phyloP scores from a whole-genome alignment of 352 stramenopile genomes.

The Pythium scleroteichum region DNA sequence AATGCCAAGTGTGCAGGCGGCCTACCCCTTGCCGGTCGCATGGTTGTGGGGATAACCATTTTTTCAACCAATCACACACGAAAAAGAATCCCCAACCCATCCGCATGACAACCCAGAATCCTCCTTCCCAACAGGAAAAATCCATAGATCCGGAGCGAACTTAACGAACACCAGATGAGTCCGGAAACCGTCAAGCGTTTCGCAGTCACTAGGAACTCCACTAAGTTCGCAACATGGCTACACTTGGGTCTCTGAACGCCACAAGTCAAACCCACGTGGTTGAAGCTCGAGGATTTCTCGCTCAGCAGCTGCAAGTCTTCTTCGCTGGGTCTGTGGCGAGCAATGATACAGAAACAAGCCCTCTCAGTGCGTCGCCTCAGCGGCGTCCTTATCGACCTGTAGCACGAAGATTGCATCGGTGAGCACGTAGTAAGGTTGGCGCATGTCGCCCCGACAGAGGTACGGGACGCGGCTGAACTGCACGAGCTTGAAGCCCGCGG shows the following conservation, averaged over 20 bases:
- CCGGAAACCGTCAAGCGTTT: not conserved
- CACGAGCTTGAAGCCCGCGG: conserved; percentile 75
- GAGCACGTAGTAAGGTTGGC: conserved; percentile 82
- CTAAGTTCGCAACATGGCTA: conserved; percentile 9
- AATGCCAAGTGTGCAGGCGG: conserved; percentile 1
- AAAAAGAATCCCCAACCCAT: conserved; percentile 24
- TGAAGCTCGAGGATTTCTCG: not conserved
- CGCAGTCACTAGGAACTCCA: not conserved
- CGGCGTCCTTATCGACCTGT: conserved; percentile 40
- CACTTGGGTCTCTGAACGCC: not conserved
- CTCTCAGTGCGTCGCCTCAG: no score
- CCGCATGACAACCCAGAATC: conserved; percentile 19
- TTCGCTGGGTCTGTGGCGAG: no score
- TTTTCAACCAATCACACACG: conserved; percentile 25
- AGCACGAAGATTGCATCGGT: conserved; percentile 86
- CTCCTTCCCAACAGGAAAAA: not conserved
- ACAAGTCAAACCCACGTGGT: not conserved
- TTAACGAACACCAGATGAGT: conserved; percentile 10
- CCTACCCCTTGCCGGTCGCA: conserved; percentile 15
- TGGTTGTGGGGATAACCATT: conserved; percentile 1
- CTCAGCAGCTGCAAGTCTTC: not conserved
- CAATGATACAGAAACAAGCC: no score
- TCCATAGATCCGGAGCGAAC: conserved; percentile 12
- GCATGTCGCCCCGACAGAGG: conserved; percentile 75
- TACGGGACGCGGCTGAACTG: conserved; percentile 84